Base-by-base conservation (phyloP, 2,329 filamentous ascomycete genomes). In the Pestalotiopsis sp. region DNA sequence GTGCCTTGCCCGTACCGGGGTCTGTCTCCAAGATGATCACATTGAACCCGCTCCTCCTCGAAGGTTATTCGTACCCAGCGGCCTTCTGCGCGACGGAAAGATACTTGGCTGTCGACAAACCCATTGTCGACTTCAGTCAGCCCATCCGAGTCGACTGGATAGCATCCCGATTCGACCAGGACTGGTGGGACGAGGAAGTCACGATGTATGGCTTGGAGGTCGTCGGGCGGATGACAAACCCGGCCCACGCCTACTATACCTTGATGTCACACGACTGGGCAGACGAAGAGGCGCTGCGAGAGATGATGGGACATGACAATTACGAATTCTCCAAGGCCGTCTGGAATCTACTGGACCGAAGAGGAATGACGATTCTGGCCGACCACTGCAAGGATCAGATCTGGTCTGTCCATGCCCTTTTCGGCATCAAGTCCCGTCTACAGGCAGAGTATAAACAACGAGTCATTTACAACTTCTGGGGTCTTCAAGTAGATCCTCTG, bases 161-260 rank as follows among this genome's bases (percentile, higher is more conserved):
- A 11, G 70, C 64, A 38, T 72, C 70, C 63, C 70, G 76, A n/a
- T 78, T 78, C 67, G 70, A 36, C 2, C 64, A 76, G 65, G 20
- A 58, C 1, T 78, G 76, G 59, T 78, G 76, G 76, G 62, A 70
- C 3, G 38, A 45, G 3, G 72, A 74, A 1, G 70, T 72, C 38
- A n/a, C 6, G 4, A 38, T 13, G 1, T 75, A 69, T 55, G 75
- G 75, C 7, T 60, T 45, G 57, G 67, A 67, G 1, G 70, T 72
- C 4, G 23, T 76, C 13, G 73, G 71, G 65, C 57, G 45, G 17
- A 20, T 72, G 59, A 13, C 65, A 17, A 60, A 70, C 3, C 63
- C 61, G 5, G 27, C 63, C 6, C 2, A 27, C 25, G 13, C 2
- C 13, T 41, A 57, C 31, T 49, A 64, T 31, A 57, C 45, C 38